Evolutionary conservation across 2,329 filamentous ascomycete species (phyloP).

Genomic region (Colletotrichum australisinense): DNA sequence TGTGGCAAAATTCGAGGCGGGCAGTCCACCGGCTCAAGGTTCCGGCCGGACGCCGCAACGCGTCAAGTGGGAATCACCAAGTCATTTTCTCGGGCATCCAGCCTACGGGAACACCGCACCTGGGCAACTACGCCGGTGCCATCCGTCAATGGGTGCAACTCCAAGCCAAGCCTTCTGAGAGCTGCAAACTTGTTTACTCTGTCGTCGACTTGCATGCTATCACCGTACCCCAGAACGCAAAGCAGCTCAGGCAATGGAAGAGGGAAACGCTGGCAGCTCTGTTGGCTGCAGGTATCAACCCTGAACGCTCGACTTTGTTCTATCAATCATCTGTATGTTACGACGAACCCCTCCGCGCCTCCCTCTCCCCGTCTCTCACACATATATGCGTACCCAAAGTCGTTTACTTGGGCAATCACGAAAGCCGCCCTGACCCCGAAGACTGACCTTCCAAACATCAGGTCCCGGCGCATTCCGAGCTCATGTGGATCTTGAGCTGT

Average conservation of each 20-base stretch:
- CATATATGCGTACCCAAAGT: background rate
- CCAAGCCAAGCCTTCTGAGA: constrained; percentile 70
- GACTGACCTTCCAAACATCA: constrained; percentile 44
- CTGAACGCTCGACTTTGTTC: constrained; percentile 82
- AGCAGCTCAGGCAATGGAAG: constrained; percentile 71
- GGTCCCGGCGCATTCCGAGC: constrained; percentile 83
- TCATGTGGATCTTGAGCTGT: constrained; percentile 98
- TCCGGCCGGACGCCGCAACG: constrained; percentile 1
- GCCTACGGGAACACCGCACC: constrained; percentile 91
- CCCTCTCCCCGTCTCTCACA: background rate
- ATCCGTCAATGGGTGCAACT: constrained; percentile 86
- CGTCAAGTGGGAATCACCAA: constrained; percentile 37
- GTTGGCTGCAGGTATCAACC: constrained; percentile 85
- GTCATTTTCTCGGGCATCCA: constrained; percentile 96
- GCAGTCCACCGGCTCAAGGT: background rate
- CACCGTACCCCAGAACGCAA: constrained; percentile 77
- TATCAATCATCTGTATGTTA: constrained; percentile 76
- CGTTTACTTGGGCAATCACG: background rate
- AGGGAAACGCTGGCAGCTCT: constrained; percentile 83
- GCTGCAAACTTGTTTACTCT: constrained; percentile 80
- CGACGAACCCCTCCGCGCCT: background rate
- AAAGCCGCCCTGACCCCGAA: background rate
- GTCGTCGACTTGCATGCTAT: constrained; percentile 96
- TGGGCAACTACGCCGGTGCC: constrained; percentile 96
- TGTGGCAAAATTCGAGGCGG: constrained; percentile 19